These are phyloP conservation scores for Eucalyptus marginata DNA, from an alignment of 345 rosid genomes.

Conservation along the genomic window DNA sequence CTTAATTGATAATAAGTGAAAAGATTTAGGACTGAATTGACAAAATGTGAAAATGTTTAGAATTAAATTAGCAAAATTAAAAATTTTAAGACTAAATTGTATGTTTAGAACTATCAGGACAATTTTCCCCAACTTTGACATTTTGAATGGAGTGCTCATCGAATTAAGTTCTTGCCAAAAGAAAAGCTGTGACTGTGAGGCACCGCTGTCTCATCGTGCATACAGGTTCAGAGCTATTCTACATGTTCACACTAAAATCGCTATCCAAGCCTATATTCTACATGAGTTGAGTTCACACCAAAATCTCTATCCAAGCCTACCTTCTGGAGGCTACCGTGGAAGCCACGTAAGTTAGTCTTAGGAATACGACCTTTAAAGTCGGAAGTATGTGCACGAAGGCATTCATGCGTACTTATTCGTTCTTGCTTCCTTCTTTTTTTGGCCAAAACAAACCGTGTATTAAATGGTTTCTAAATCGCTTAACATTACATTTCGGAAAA, in stretches of 20 bases:
- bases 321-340: background rate
- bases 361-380: background rate
- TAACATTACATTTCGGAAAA: background rate
- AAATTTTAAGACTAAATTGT: rapidly evolving
- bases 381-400: background rate
- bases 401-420: background rate
- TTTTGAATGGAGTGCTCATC: background rate
- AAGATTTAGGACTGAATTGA: rapidly evolving
- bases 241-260: background rate
- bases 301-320: background rate
- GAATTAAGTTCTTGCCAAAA: background rate
- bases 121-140: background rate
- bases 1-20: rapidly evolving
- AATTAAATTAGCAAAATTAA: too few species aligned
- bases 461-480: background rate
- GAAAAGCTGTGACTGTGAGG: background rate
- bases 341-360: background rate
- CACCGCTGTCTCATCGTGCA: background rate
- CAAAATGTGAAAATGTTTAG: rapidly evolving
- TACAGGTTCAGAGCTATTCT: background rate
- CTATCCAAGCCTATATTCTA: background rate
- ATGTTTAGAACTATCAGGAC: rapidly evolving
- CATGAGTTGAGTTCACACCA: background rate
- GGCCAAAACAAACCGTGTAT: background rate
- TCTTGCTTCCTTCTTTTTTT: background rate